A percentile compares a stretch with the other conserved stretches of the same genome.
Conservation (phyloP, 106 monocot genomes). For the Chionographis japonica region DNA sequence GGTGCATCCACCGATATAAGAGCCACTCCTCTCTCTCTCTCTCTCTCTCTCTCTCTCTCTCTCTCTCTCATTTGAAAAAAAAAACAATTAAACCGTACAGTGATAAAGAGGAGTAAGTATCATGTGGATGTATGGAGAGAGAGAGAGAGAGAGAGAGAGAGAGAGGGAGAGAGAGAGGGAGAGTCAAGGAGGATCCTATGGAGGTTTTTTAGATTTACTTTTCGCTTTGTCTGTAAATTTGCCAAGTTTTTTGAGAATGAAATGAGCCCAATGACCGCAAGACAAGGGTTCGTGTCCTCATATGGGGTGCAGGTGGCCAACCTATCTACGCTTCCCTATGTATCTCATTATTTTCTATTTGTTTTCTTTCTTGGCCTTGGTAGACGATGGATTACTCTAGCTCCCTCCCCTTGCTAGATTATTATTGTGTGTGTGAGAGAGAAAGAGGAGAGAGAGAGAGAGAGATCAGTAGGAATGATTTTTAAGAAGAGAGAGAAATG, state of each 20-base stretch:
- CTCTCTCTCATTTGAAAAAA: too few species aligned
- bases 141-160: slow-evolving; percentile 14
- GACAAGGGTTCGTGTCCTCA: slow-evolving; percentile 83
- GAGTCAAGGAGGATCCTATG: slow-evolving; percentile 8
- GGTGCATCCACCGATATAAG: slow-evolving; percentile 41
- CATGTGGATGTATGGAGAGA: too few species aligned
- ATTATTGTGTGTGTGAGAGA: too few species aligned
- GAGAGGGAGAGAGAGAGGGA: too few species aligned
- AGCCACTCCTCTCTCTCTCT: too few species aligned
- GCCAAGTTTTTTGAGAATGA: slow-evolving; percentile 12
- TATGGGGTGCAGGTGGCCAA: slow-evolving; percentile 43
- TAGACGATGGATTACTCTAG: neutral
- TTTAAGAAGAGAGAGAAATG: too few species aligned
- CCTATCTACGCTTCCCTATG: slow-evolving; percentile 7
- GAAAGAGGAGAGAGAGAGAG: too few species aligned
- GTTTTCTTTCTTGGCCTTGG: neutral
- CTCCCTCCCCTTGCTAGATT: too few species aligned
- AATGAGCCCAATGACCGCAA: slow-evolving; percentile 35
- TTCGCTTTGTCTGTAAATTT: slow-evolving; percentile 10
- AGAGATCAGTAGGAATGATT: too few species aligned
- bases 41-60: too few species aligned
- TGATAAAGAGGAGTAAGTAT: too few species aligned
- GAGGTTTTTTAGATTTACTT: neutral
- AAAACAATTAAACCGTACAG: too few species aligned
- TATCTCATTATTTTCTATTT: neutral